phyloP scores from a whole-genome alignment of 306 rosid genomes.

The Lagenaria siceraria region DNA sequence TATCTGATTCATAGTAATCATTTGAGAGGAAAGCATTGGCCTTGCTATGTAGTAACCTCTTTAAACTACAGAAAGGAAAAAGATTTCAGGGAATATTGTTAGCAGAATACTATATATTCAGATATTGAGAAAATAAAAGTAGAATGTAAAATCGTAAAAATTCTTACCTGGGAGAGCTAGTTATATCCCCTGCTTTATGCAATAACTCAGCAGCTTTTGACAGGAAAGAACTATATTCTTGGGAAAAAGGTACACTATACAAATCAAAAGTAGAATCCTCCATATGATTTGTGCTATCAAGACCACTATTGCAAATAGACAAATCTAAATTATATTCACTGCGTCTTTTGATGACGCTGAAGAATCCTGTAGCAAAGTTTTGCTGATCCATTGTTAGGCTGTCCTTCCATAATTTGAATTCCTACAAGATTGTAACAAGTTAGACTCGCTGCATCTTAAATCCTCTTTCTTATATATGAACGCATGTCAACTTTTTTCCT shows the following conservation, averaged over 20 bases:
- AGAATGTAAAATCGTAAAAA: conserved; percentile 7
- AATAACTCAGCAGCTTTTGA: conserved; percentile 60
- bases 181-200: conserved; percentile 66
- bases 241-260: conserved; percentile 49
- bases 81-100: conserved; percentile 10
- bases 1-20: conserved; percentile 79
- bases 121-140: neutral
- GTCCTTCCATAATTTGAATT: conserved; percentile 68
- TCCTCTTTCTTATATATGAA: neutral
- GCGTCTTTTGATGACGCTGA: conserved; percentile 61
- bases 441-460: conserved; percentile 10
- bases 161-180: conserved; percentile 52
- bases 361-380: conserved; percentile 55
- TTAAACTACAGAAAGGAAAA: conserved; percentile 47
- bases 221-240: conserved; percentile 65
- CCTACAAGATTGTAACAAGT: conserved; percentile 39
- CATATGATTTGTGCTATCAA: neutral
- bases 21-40: conserved; percentile 86
- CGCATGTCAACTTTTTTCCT: neutral
- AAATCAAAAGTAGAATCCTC: conserved; percentile 35
- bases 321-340: conserved; percentile 49
- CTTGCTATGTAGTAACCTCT: conserved; percentile 76
- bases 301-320: conserved; percentile 13
- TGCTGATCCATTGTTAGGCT: conserved; percentile 49
- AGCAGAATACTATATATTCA: neutral